Conservation (phyloP, 805 yeast genomes). For the Kuraishia capsulata region DNA sequence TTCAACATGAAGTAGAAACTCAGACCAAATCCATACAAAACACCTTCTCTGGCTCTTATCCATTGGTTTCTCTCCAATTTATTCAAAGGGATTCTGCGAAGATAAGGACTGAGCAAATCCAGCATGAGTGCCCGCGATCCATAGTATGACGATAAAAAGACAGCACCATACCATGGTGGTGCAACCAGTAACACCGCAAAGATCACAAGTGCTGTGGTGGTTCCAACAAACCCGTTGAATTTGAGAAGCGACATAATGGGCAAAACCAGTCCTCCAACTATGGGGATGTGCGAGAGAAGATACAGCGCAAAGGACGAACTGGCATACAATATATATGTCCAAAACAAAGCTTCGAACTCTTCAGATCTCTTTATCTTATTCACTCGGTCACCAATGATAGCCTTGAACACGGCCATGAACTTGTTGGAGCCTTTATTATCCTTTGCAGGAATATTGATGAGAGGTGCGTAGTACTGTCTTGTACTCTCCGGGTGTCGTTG, state of each 20-base stretch:
- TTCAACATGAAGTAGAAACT: slow-evolving; percentile 32
- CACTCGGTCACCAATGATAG: not conserved
- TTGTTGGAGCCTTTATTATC: not conserved
- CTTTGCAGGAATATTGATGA: not conserved
- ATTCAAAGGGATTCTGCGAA: slow-evolving; percentile 34
- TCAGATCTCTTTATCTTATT: not conserved
- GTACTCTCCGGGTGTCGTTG: slow-evolving; percentile 28
- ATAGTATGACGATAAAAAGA: slow-evolving; percentile 33
- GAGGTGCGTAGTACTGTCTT: slow-evolving; percentile 10
- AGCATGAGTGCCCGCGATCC: slow-evolving; percentile 35
- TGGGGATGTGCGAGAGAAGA: slow-evolving; percentile 28
- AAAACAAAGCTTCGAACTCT: slow-evolving; percentile 13
- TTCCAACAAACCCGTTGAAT: slow-evolving; percentile 36
- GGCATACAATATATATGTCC: slow-evolving; percentile 17
- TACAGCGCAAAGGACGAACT: slow-evolving; percentile 22
- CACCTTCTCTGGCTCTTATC: slow-evolving; percentile 44
- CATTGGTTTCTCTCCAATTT: slow-evolving; percentile 34
- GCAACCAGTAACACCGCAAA: slow-evolving; percentile 24
- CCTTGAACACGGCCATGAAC: not conserved
- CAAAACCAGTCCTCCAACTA: slow-evolving; percentile 30
- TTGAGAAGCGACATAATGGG: slow-evolving; percentile 33
- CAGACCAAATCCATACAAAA: slow-evolving; percentile 46
- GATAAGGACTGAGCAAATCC: slow-evolving; percentile 42
- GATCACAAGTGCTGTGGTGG: slow-evolving; percentile 30
- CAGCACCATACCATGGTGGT: slow-evolving; percentile 25